Base-by-base conservation (phyloP, 2,329 filamentous ascomycete genomes). In the Penicillium psychrosexuale region DNA sequence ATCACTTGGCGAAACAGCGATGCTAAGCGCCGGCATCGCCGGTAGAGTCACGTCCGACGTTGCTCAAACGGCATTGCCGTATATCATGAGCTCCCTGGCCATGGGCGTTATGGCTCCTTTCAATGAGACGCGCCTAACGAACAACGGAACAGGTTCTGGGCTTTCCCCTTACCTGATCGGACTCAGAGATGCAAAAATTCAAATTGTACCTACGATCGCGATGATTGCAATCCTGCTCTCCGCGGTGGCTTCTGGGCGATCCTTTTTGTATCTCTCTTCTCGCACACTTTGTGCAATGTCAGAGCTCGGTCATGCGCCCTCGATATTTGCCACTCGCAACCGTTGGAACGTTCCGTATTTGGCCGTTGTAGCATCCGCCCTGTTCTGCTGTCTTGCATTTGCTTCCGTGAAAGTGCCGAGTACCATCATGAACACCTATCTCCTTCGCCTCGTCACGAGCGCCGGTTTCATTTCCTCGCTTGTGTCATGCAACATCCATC, bases 221-320 rank as follows among this genome's bases (percentile, higher is more conserved):
- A 92, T 91, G 67, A 84, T 84, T 17, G 83, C 91, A 15, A 83
- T 93, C 8, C 78, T 92, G 19, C 87, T 89, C 0, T 89, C 88
- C 5, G 89, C 91, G 3, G 82, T 91, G 57, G 89, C 87, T 0
- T 89, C 89, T 8, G 89, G 87, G 61, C 90, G 88, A 74, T 88
- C 87, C 13, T 89, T 90, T 72, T 82, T 92, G 53, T 89, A 88
- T 73, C 86, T 85, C 8, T 84, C 84, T 57, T 86, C 83, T 60
- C 84, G 86, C 42, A 84, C 86, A 46, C 77, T 90, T 49, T 78
- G 86, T 55, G 83, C 83, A 28, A 78, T 90, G 33, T 84, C 86
- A 30, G 77, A 84, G 34, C 82, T 85, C 51, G 81, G 82, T 33
- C 82, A 85, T 59, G 86, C 85, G 0, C 86, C 86, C 2, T 66